These are phyloP conservation scores for Hypoxylon sp. DNA, from an alignment of 2,329 filamentous ascomycete species.

Conservation along the genomic window DNA sequence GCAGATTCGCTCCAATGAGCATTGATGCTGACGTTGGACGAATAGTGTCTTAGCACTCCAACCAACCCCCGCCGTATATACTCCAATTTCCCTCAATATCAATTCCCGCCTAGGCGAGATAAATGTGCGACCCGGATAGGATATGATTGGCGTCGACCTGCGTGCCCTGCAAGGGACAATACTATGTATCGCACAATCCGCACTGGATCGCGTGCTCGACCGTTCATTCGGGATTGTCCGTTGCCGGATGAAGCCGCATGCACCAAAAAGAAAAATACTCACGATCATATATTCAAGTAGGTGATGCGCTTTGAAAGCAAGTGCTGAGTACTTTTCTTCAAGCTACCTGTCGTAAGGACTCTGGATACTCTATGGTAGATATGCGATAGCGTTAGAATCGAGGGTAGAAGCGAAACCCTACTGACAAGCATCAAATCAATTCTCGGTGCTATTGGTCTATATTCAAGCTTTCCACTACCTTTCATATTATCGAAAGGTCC, in stretches of 20 bases:
- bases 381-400: not conserved
- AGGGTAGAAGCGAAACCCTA: not conserved
- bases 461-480: too few species aligned
- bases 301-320: not conserved
- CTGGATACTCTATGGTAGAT: too few species aligned
- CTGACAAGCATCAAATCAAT: not conserved
- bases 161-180: constrained; percentile 36
- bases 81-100: constrained; percentile 31
- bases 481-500: not conserved
- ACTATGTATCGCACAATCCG: constrained; percentile 25
- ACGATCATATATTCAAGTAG: not conserved
- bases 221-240: constrained; percentile 26
- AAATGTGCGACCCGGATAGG: constrained; percentile 28
- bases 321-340: not conserved
- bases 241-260: constrained; percentile 1
- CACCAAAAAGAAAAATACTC: not conserved
- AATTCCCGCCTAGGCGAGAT: constrained; percentile 30
- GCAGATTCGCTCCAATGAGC: constrained; percentile 24
- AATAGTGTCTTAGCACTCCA: constrained; percentile 8
- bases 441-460: not conserved
- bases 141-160: constrained; percentile 32
- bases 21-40: constrained; percentile 39
- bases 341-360: not conserved
- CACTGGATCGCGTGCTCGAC: constrained; percentile 34
- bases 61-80: constrained; percentile 13